These are phyloP conservation scores for Podosphaera aphanis DNA, from an alignment of 2,329 filamentous ascomycete genomes.

Conservation along the genomic window DNA sequence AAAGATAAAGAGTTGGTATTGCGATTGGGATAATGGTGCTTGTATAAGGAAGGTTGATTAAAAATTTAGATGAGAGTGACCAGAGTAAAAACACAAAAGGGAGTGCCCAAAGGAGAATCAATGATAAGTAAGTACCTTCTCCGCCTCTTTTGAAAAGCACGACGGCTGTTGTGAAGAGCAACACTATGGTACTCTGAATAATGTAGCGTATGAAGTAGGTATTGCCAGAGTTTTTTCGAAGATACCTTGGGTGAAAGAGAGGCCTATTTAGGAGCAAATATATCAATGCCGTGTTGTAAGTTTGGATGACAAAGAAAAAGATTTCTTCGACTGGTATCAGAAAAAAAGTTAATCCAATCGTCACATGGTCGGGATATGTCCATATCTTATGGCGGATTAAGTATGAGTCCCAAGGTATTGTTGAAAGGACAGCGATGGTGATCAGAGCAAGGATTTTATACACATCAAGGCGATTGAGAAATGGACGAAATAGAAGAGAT, in stretches of 20 bases:
- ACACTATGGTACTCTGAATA: constrained; percentile 22
- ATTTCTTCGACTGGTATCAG: constrained; percentile 48
- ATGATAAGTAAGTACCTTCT: constrained; percentile 39
- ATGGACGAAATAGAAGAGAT: background rate
- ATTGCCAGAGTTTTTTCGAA: constrained; percentile 13
- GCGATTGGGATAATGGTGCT: constrained; percentile 35
- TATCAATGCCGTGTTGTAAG: constrained; percentile 45
- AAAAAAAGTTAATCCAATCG: constrained; percentile 37
- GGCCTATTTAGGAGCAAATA: constrained; percentile 45
- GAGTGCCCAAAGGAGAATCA: constrained; percentile 46
- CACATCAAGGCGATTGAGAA: background rate
- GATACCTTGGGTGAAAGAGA: constrained; percentile 30
- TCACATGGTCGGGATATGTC: constrained; percentile 43
- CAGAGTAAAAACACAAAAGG: constrained; percentile 42
- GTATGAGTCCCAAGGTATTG: constrained; percentile 57
- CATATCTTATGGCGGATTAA: constrained; percentile 44
- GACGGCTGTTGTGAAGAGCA: constrained; percentile 18
- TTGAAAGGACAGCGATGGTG: constrained; percentile 38
- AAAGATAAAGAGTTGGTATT: constrained; percentile 44
- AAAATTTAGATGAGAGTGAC: constrained; percentile 38
- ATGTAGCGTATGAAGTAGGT: constrained; percentile 12
- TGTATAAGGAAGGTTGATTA: constrained; percentile 32
- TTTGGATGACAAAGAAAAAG: constrained; percentile 59
- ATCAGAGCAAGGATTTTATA: constrained; percentile 34
- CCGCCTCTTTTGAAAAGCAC: constrained; percentile 22